Percentiles rank a stretch among this genome's conserved stretches.
Evolutionary conservation across 2,329 filamentous ascomycete species (phyloP).

Genomic region (Fusarium caatingaense): DNA sequence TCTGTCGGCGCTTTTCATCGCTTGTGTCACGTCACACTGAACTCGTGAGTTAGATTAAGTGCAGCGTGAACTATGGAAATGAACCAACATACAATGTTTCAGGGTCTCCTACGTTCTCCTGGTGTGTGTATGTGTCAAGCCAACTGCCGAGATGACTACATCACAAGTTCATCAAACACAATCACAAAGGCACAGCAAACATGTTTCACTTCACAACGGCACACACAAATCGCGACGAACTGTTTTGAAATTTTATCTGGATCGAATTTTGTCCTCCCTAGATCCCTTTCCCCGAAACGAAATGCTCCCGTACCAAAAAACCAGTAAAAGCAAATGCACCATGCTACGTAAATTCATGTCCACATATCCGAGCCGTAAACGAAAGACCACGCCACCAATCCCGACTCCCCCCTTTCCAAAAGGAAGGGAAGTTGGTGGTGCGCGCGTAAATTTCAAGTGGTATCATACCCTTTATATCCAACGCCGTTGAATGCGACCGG

Average conservation of each 20-base stretch:
- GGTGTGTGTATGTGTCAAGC: neutral
- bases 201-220: conserved; percentile 12
- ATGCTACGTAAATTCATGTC: conserved; percentile 31
- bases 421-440: neutral
- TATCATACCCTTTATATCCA: conserved; percentile 43
- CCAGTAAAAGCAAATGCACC: conserved; percentile 26
- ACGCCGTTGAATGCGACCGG: conserved; percentile 46
- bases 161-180: neutral
- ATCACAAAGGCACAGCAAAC: conserved; percentile 8
- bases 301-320: conserved; percentile 28
- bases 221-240: conserved; percentile 21
- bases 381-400: conserved; percentile 8
- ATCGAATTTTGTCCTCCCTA: conserved; percentile 23
- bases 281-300: conserved; percentile 26
- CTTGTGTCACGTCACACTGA: conserved; percentile 27
- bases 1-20: conserved; percentile 35
- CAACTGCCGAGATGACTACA: conserved; percentile 1
- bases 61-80: neutral
- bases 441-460: conserved; percentile 38
- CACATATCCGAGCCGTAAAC: conserved; percentile 14
- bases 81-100: neutral
- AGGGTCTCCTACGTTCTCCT: neutral
- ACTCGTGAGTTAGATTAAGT: conserved; percentile 6
- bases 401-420: neutral
- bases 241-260: conserved; percentile 8